Base-by-base conservation (phyloP, 1,284 basidiomycete species). In the Vanrija sp. region DNA sequence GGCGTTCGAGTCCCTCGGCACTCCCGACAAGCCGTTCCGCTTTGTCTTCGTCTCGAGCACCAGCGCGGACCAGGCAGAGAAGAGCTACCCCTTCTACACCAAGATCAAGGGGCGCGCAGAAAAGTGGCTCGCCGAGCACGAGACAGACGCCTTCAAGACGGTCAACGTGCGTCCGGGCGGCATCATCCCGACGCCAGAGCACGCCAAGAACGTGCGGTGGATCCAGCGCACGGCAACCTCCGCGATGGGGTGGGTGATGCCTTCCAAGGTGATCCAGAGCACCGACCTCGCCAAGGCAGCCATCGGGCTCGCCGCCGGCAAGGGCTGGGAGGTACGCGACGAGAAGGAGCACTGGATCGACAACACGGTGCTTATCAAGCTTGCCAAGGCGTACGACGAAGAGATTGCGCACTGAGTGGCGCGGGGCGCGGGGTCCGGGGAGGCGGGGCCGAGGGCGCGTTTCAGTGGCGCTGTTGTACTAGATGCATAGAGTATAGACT, bases 331-430 rank as follows among this genome's bases (percentile, higher is more conserved):
- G 78, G 78, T 69, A 65, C 57, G 50, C 47, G 56, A 49, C 26
- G 38, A 28, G 3, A 50, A 59, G 18, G 58, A 45, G 44, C 25
- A 58, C 6, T 47, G 58, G 40, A 59, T 65, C 29, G 38, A 39
- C 15, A 71, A 76, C 25, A 68, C 60, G 46, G 75, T 83, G 65
- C 88, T 90, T 78, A 66, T 79, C 47, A 75, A 77, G 7, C 86
- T 88, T 70, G 72, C 88, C 43, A 63, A 75, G 15, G 80, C 23
- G 6, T 45, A 28, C 16, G 23, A 19, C 9, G 12, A 6, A 8
- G 8, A 19, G n/a, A 43, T 23, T 19, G 42, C 42, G 18, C 39
- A n/a, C 39, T 21, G 34, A 34, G 34, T 12, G 10, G 34, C 12
- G 34, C 10, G 10, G 28, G 7, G 28, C 10, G 28, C 3, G 28